Conservation (phyloP, 495 filamentous ascomycete species). For the Aspergillus panamensis region DNA sequence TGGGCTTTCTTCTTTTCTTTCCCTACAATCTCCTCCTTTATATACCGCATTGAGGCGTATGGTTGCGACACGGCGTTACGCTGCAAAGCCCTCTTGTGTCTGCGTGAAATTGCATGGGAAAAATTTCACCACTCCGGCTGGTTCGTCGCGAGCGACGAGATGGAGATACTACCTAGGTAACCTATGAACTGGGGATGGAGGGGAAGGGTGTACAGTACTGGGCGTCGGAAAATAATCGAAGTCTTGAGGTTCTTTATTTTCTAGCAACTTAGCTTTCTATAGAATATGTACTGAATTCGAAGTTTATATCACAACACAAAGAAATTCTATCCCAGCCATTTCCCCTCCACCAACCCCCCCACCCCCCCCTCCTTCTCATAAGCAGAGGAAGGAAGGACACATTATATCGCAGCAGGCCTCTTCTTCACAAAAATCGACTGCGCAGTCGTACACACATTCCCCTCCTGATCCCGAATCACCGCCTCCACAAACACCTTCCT, state of each 20-base stretch:
- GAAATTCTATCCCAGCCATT: background rate
- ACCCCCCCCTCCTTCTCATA: too few species aligned
- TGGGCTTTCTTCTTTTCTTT: conserved; percentile 19
- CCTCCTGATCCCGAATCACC: conserved; percentile 9
- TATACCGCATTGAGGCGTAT: conserved; percentile 46
- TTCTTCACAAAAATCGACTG: conserved; percentile 16
- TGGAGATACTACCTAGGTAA: conserved; percentile 2
- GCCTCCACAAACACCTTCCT: conserved; percentile 17
- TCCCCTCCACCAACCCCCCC: too few species aligned
- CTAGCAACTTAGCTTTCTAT: background rate
- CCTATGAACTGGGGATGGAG: conserved; percentile 5
- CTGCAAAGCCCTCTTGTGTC: conserved; percentile 29
- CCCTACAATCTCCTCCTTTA: conserved; percentile 22
- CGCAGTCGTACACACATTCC: conserved; percentile 12
- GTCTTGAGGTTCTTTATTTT: background rate
- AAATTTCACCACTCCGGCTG: conserved; percentile 18
- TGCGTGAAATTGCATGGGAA: conserved; percentile 30
- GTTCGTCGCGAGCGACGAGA: conserved; percentile 8
- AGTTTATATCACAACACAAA: background rate
- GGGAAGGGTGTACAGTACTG: conserved; percentile 35
- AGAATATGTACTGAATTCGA: background rate
- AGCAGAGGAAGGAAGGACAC: background rate
- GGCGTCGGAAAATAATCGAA: conserved; percentile 20
- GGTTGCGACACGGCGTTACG: conserved; percentile 29
- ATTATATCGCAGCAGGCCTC: background rate